These are phyloP conservation scores for Pyrrhoderma lamaoense DNA, from an alignment of 1,284 basidiomycete genomes.

Conservation along the genomic window DNA sequence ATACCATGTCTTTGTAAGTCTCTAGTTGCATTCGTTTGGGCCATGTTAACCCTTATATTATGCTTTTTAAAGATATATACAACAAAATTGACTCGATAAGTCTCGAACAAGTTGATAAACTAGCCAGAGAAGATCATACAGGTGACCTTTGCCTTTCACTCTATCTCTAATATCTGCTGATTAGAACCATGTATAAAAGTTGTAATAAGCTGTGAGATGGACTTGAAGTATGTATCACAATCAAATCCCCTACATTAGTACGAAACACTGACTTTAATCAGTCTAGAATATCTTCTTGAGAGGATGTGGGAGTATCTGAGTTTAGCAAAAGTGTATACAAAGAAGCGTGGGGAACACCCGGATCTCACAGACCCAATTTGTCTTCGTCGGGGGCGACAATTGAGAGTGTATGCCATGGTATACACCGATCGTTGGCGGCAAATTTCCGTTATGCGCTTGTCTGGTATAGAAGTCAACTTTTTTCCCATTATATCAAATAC, in stretches of 20 bases:
- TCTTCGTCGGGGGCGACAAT: conserved; percentile 89
- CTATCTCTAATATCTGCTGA: neutral
- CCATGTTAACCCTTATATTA: conserved; percentile 1
- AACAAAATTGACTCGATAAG: conserved; percentile 93
- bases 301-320: conserved; percentile 85
- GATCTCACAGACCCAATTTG: conserved; percentile 93
- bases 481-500: neutral
- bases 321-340: conserved; percentile 92
- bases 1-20: conserved; percentile 77
- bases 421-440: conserved; percentile 82
- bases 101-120: conserved; percentile 82
- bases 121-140: conserved; percentile 82
- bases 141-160: neutral
- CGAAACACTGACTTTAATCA: conserved; percentile 27
- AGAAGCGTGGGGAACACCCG: conserved; percentile 90
- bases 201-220: conserved; percentile 92
- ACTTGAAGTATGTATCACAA: conserved; percentile 56
- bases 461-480: conserved; percentile 47
- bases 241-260: neutral
- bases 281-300: conserved; percentile 83
- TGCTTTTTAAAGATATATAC: conserved; percentile 95
- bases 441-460: conserved; percentile 92
- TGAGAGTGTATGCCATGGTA: conserved; percentile 89
- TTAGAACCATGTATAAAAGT: conserved; percentile 30
- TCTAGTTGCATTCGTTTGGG: conserved; percentile 11